Percentiles rank a stretch among this genome's conserved stretches.
Evolutionary conservation across 495 filamentous ascomycete species (phyloP).

Genomic region (Xylaria nigripes): DNA sequence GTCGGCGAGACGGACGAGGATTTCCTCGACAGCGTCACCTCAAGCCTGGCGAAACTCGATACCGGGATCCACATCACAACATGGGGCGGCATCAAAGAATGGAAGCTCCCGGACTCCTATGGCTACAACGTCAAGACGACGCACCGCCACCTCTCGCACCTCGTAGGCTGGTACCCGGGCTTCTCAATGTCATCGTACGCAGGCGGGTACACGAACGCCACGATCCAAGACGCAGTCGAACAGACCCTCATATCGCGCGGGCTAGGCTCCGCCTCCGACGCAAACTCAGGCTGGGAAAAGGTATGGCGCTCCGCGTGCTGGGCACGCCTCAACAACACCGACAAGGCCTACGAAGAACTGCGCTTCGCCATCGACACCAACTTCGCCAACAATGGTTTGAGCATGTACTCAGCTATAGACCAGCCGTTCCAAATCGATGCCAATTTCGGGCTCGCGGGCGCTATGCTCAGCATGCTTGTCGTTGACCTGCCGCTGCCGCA

Average conservation of each 20-base stretch:
- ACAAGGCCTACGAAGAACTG: conserved; percentile 23
- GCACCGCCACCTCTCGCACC: conserved; percentile 47
- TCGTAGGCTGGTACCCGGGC: conserved; percentile 48
- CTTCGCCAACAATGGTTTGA: conserved; percentile 41
- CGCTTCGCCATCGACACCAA: conserved; percentile 39
- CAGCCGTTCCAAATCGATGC: conserved; percentile 48
- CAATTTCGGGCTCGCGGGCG: conserved; percentile 44
- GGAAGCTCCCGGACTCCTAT: conserved; percentile 32
- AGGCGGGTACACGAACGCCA: conserved; percentile 20
- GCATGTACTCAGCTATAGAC: conserved; percentile 29
- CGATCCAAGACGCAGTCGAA: conserved; percentile 33
- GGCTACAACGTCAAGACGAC: conserved; percentile 37
- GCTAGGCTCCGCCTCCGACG: conserved; percentile 22
- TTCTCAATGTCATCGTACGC: conserved; percentile 31
- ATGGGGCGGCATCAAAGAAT: conserved; percentile 41
- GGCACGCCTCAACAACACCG: conserved; percentile 41
- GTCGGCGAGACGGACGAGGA: conserved; percentile 17
- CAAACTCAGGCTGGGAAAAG: conserved; percentile 48
- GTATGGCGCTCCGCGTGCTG: conserved; percentile 48
- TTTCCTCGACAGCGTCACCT: conserved; percentile 24
- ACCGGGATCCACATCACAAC: conserved; percentile 39
- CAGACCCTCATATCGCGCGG: conserved; percentile 32
- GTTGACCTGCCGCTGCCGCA: conserved; percentile 22
- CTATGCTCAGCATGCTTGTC: conserved; percentile 40
- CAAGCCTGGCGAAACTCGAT: conserved; percentile 30